A percentile compares a stretch with the other conserved stretches of the same genome.
Evolutionary conservation across 2,329 filamentous ascomycete genomes (phyloP).

Genomic region (Paecilomyces sp.): DNA sequence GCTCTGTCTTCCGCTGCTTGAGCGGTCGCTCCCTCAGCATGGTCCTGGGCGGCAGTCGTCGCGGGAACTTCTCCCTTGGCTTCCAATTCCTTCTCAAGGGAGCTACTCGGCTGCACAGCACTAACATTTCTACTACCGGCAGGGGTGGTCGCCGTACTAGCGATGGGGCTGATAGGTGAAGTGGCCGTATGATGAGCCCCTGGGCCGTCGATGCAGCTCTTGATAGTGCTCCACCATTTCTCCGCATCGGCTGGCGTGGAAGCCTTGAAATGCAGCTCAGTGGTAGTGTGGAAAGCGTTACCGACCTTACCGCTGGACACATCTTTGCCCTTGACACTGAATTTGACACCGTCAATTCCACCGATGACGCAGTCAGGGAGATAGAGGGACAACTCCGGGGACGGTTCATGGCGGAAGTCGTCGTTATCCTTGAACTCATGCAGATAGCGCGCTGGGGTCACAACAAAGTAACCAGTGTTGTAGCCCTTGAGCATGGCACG

Average conservation of each 20-base stretch:
- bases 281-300: constrained; percentile 69
- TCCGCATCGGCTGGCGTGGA: constrained; percentile 71
- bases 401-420: constrained; percentile 48
- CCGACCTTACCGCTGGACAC: constrained; percentile 67
- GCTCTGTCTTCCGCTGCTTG: background rate
- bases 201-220: constrained; percentile 18
- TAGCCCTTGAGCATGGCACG: constrained; percentile 76
- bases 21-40: background rate
- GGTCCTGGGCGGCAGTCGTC: background rate
- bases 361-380: constrained; percentile 84
- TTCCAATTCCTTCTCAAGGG: background rate
- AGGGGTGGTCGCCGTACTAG: background rate
- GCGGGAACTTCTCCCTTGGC: background rate
- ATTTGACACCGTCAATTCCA: constrained; percentile 67
- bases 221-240: constrained; percentile 76
- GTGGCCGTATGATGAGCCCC: background rate
- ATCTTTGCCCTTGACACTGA: constrained; percentile 94
- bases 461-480: constrained; percentile 77
- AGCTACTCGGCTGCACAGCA: constrained; percentile 1
- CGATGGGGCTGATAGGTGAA: background rate
- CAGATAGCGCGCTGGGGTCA: constrained; percentile 79
- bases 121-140: constrained; percentile 4
- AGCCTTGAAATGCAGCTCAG: constrained; percentile 83
- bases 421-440: constrained; percentile 97
- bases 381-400: constrained; percentile 82